phyloP scores from a whole-genome alignment of 768 basidiomycete species.

The Auricularia cornea region DNA sequence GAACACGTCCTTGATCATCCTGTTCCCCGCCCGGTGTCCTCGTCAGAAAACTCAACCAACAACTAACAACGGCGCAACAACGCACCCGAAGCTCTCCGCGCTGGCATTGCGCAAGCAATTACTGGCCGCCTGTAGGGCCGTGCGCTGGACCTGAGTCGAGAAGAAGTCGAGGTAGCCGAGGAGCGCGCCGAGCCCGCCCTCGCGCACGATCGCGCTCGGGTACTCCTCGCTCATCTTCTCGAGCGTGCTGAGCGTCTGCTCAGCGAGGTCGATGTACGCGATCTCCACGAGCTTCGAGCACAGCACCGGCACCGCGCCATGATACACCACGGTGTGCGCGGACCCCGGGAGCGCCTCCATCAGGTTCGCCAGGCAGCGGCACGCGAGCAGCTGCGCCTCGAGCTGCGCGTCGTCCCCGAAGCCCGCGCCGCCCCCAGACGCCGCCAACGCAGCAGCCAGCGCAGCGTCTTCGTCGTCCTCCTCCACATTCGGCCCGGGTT shows the following conservation, averaged over 20 bases:
- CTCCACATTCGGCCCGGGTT: slow-evolving; percentile 7
- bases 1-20: slow-evolving; percentile 84
- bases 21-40: too few species aligned
- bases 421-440: slow-evolving; percentile 54
- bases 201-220: slow-evolving; percentile 89
- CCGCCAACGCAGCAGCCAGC: slow-evolving; percentile 77
- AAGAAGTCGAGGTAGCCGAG: slow-evolving; percentile 98
- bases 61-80: slow-evolving; percentile 81
- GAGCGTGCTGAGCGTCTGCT: slow-evolving; percentile 94
- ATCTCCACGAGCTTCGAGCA: slow-evolving; percentile 98
- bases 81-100: slow-evolving; percentile 83
- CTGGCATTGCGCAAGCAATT: slow-evolving; percentile 94
- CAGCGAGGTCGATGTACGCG: slow-evolving; percentile 94
- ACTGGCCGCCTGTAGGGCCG: slow-evolving; percentile 90
- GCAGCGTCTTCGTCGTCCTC: slow-evolving; percentile 72
- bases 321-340: slow-evolving; percentile 95
- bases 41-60: too few species aligned
- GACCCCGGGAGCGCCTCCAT: slow-evolving; percentile 99
- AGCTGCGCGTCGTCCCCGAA: slow-evolving; percentile 33
- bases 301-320: slow-evolving; percentile 95
- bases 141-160: slow-evolving; percentile 94
- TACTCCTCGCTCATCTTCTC: slow-evolving; percentile 99
- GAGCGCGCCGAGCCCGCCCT: slow-evolving; percentile 87
- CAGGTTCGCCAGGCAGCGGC: slow-evolving; percentile 92
- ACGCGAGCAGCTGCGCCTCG: slow-evolving; percentile 89